Base-by-base conservation (phyloP, 2,329 filamentous ascomycete genomes). In the Geosmithia morbida region DNA sequence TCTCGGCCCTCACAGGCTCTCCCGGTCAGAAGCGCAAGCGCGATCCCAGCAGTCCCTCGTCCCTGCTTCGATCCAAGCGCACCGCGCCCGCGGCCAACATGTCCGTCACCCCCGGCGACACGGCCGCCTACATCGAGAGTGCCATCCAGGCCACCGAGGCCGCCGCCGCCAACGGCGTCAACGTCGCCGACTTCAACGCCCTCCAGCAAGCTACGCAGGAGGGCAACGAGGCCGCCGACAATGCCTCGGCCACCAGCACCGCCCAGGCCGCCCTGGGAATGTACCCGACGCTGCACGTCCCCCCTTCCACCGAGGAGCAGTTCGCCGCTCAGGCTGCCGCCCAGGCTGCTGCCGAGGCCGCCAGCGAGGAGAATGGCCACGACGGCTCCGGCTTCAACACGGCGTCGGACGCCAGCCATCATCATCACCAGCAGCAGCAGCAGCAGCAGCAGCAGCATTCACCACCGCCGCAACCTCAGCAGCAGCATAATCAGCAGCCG, bases 271-370 rank as follows among this genome's bases (percentile, higher is more conserved):
- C 75, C 26, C 63, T 79, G 2, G 71, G 70, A 48, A 75, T 79
- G 68, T 79, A 77, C 55, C 75, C 75, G 5, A 75, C 74, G 2
- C 63, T 79, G 2, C 75, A 79, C 52, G 71, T 79, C 2, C 75
- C 75, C 2, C 67, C 70, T 19, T 66, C 73, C 2, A 79, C 75
- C 0, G 75, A 78, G 54, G 75, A 79, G 61, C 73, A 75, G 16
- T 79, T 79, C 57, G 73, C 73, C 6, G 67, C 69, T n/a, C 74
- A 78, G 55, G 60, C 64, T 2, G 61, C 62, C 13, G 52, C 54
- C n/a, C 62, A 65, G 13, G 51, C 48, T 47, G 22, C 22, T 26
- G 22, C 22, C 22, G 4, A 26, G 22, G 22, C 22, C 8, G 22
- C 22, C 22, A 8, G 4, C 22, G 22, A 26, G 22, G 59, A 61